Conservation (phyloP, 2,329 filamentous ascomycete species). For the Decorospora gaudefroyi region DNA sequence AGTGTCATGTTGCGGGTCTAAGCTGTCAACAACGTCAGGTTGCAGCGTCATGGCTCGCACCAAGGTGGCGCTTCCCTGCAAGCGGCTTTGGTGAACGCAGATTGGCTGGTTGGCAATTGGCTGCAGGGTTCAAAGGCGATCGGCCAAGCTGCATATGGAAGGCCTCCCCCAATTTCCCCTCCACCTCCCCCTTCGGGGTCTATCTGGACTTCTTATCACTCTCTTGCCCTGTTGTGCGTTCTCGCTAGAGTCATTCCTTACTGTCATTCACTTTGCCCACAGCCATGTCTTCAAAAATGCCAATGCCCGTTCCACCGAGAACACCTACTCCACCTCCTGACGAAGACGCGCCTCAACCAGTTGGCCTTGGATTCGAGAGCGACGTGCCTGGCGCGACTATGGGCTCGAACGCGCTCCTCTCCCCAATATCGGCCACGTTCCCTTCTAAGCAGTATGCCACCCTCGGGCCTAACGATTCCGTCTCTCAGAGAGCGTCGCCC, state of each 20-base stretch:
- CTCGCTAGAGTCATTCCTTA: conserved; percentile 25
- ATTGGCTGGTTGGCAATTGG: no score
- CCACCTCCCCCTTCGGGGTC: conserved; percentile 23
- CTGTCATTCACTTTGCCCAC: conserved; percentile 26
- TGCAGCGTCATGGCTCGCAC: conserved; percentile 11
- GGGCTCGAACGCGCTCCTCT: conserved; percentile 42
- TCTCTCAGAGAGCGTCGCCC: conserved; percentile 43
- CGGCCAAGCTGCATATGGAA: conserved; percentile 28
- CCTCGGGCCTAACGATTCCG: conserved; percentile 41
- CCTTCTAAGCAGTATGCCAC: conserved; percentile 43
- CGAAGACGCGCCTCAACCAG: conserved; percentile 49
- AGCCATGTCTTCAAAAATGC: conserved; percentile 63
- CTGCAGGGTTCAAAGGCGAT: conserved; percentile 21
- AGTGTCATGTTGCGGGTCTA: conserved; percentile 26
- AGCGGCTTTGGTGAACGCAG: conserved; percentile 19
- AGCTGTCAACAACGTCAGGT: conserved; percentile 14
- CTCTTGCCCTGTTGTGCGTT: conserved; percentile 18
- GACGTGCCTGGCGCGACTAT: conserved; percentile 32
- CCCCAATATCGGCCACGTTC: conserved; percentile 49
- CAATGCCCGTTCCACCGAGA: conserved; percentile 63
- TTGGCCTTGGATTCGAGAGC: conserved; percentile 44
- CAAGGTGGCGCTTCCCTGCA: conserved; percentile 20
- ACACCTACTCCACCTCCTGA: conserved; percentile 67
- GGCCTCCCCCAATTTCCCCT: conserved; percentile 30
- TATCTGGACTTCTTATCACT: conserved; percentile 20